Conservation (phyloP, 139 green algal genomes). For the Closterium sp. region DNA sequence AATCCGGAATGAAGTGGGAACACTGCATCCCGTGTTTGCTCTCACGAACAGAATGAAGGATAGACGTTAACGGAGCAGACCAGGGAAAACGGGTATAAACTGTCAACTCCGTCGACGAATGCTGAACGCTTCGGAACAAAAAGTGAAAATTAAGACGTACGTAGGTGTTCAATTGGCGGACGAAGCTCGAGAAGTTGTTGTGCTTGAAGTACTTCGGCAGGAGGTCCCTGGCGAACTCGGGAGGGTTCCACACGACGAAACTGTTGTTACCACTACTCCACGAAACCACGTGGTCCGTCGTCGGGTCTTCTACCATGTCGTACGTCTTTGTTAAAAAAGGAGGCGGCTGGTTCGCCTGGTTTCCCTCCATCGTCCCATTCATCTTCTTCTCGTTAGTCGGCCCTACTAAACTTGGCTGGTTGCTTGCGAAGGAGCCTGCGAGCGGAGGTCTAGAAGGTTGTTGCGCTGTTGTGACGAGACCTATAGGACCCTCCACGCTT, state of each 20-base stretch:
- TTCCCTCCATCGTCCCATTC: background rate
- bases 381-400: background rate
- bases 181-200: constrained; percentile 95
- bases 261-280: constrained; percentile 81
- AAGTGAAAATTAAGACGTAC: constrained; percentile 26
- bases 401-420: background rate
- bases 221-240: constrained; percentile 85
- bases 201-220: constrained; percentile 95
- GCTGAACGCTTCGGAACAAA: no score
- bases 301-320: constrained; percentile 85
- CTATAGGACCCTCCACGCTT: background rate
- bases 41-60: no score
- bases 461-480: background rate
- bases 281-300: constrained; percentile 76
- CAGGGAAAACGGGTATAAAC: no score
- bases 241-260: constrained; percentile 89
- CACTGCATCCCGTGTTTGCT: no score
- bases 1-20: no score
- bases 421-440: background rate
- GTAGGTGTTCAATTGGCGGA: constrained; percentile 97
- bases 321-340: constrained; percentile 67
- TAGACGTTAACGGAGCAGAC: background rate
- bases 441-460: background rate
- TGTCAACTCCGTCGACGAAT: no score
- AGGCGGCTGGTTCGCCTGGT: constrained; percentile 12